Evolutionary conservation across 352 stramenopile species (phyloP).

Genomic region (Hyaloperonospora arabidopsidis): DNA sequence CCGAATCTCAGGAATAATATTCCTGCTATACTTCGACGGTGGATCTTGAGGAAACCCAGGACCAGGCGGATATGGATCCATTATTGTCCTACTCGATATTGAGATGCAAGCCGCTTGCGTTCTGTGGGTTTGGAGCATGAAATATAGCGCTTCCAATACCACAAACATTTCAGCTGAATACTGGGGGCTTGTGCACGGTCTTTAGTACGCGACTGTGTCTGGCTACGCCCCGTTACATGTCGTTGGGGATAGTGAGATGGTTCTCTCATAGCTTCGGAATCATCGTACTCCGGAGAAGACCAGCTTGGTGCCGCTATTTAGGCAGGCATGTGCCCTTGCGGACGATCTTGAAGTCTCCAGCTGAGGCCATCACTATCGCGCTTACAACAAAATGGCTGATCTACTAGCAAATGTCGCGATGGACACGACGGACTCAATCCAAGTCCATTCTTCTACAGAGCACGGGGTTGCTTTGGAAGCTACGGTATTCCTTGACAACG

Average conservation of each 20-base stretch:
- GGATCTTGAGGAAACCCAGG: not conserved
- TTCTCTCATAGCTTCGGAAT: not conserved
- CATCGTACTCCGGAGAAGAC: not conserved
- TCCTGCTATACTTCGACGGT: not conserved
- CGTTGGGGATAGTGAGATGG: not conserved
- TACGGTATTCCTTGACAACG: too few species aligned
- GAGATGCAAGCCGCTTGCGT: not conserved
- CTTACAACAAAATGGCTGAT: not conserved
- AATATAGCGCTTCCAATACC: not conserved
- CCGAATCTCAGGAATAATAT: not conserved
- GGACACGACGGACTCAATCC: not conserved
- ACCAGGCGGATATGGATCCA: not conserved
- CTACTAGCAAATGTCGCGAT: not conserved
- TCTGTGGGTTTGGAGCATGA: not conserved
- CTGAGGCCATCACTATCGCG: not conserved
- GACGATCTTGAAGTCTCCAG: not conserved
- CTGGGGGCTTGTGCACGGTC: not conserved
- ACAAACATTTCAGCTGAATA: not conserved
- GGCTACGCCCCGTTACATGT: too few species aligned
- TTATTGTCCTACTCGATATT: not conserved
- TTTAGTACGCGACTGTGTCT: too few species aligned
- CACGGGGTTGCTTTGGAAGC: too few species aligned
- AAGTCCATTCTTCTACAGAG: not conserved
- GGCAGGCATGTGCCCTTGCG: not conserved
- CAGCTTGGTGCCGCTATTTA: not conserved